Evolutionary conservation across 768 basidiomycete species (phyloP), one percentile per base, ranked within the genome.

Genomic region (Stropharia rugosoannulata): DNA sequence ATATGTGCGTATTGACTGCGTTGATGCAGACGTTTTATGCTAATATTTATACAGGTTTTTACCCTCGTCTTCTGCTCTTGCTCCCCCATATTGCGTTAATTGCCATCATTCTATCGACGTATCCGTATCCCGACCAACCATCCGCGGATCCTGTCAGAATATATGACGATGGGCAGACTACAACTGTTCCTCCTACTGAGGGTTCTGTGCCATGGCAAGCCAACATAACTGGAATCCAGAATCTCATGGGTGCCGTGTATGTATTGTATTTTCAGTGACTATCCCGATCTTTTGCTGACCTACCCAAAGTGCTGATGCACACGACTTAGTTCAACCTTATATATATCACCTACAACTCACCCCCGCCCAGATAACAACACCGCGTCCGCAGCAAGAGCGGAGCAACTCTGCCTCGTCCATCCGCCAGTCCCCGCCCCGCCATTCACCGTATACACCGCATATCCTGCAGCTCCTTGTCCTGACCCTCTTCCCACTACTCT

Each of bases 221-320:
- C 13, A 96, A 95, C 59, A 73, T 95, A 2, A 93, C 95, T 70
- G 93, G 80, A 1, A 89, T 95, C 27, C 94, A 95, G 66, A 95
- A 95, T 61, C 80, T 95, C 29, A 95, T 95, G 93, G 93, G 92
- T 5, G 72, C 80, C 6, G 73, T 86, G 90, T 93, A 70, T 60
- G 89, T n/a, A 41, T 6, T 60, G 89, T n/a, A 41, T 6, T 51
- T 29, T 42, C 51, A 19, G 47, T 36, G 8, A 62, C 18, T n/a
- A 35, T 10, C 29, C 25, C 11, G 15, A 19, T 22, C 25, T 5
- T n/a, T 22, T n/a, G 22, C 27, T 57, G 12, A 63, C 22, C 9
- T 4, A 18, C 59, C 18, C 19, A 9, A 55, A 91, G 89, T 3
- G 80, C 88, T 7, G 91, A 93, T 60, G 62, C 70, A 0, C 74